Percentiles rank a stretch among this genome's conserved stretches.
Evolutionary conservation across 2,329 filamentous ascomycete species (phyloP).

Genomic region (Monosporascus sp.): DNA sequence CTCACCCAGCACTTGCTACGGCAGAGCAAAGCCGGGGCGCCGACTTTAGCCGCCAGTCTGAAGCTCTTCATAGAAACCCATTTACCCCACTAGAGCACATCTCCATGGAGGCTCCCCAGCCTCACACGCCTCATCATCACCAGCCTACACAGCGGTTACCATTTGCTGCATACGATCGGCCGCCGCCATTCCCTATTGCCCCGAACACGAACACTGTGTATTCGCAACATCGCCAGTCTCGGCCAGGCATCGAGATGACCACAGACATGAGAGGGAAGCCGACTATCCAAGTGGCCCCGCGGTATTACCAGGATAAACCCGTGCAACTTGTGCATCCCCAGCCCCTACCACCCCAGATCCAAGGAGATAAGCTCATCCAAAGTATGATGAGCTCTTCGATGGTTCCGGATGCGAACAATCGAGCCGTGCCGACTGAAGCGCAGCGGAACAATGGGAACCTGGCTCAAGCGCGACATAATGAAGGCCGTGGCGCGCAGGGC

Average conservation of each 20-base stretch:
- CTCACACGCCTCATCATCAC: constrained; percentile 54
- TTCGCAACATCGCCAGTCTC: constrained; percentile 18
- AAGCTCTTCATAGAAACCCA: constrained; percentile 24
- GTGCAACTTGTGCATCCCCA: constrained; percentile 41
- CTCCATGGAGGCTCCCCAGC: constrained; percentile 43
- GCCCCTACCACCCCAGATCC: constrained; percentile 51
- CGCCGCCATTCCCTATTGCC: constrained; percentile 45
- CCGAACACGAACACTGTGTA: constrained; percentile 12
- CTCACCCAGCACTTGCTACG: not conserved
- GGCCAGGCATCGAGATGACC: constrained; percentile 20
- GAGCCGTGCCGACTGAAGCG: constrained; percentile 7
- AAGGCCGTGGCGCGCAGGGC: constrained; percentile 10
- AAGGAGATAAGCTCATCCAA: constrained; percentile 45
- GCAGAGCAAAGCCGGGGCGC: not conserved
- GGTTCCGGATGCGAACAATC: constrained; percentile 21
- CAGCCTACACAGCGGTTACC: constrained; percentile 44
- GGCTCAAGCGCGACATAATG: constrained; percentile 9
- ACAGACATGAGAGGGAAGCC: constrained; percentile 15
- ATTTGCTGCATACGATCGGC: constrained; percentile 40
- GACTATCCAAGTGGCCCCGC: constrained; percentile 12
- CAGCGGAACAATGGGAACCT: constrained; percentile 16
- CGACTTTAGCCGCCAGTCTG: constrained; percentile 1
- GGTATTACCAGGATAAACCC: constrained; percentile 26
- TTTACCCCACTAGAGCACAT: constrained; percentile 54
- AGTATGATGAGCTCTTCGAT: constrained; percentile 32